phyloP scores from a whole-genome alignment of 768 basidiomycete genomes.

The Psilocybe sp. region DNA sequence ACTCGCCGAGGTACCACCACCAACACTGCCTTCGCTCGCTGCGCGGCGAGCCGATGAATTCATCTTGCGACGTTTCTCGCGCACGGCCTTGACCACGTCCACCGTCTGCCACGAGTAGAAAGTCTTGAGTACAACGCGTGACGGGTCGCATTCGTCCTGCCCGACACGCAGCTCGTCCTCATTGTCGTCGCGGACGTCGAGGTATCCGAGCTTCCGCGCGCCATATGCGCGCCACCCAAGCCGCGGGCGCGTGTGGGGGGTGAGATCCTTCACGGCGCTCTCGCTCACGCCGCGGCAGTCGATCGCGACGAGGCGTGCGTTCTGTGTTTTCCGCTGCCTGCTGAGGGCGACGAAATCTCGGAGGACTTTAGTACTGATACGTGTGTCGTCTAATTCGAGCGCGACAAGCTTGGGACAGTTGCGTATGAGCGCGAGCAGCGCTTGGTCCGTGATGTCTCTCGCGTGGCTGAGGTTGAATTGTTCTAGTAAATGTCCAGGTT shows the following conservation, averaged over 20 bases:
- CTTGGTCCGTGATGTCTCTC: constrained; percentile 58
- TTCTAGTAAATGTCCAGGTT: constrained; percentile 68
- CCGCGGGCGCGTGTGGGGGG: constrained; percentile 58
- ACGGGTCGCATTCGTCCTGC: constrained; percentile 79
- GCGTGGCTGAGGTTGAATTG: constrained; percentile 72
- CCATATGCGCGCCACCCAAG: constrained; percentile 75
- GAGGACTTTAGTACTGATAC: constrained; percentile 57
- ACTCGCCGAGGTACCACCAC: constrained; percentile 16
- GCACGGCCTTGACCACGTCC: constrained; percentile 64
- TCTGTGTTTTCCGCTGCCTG: constrained; percentile 40
- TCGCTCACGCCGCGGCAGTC: constrained; percentile 77
- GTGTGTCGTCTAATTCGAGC: constrained; percentile 80
- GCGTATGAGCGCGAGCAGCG: constrained; percentile 59
- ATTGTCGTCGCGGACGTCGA: constrained; percentile 67
- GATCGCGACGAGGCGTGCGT: constrained; percentile 64
- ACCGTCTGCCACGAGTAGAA: constrained; percentile 88
- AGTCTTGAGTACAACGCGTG: constrained; percentile 73
- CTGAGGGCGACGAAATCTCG: constrained; percentile 63
- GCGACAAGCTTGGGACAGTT: constrained; percentile 58
- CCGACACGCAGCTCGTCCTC: constrained; percentile 62
- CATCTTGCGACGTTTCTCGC: constrained; percentile 65
- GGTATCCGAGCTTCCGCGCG: constrained; percentile 63
- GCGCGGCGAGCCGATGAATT: constrained; percentile 29
- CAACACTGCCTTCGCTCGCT: constrained; percentile 32
- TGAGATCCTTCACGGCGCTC: constrained; percentile 57